phyloP scores from a whole-genome alignment of 2,329 filamentous ascomycete species.

The Phyllosticta citriasiana region DNA sequence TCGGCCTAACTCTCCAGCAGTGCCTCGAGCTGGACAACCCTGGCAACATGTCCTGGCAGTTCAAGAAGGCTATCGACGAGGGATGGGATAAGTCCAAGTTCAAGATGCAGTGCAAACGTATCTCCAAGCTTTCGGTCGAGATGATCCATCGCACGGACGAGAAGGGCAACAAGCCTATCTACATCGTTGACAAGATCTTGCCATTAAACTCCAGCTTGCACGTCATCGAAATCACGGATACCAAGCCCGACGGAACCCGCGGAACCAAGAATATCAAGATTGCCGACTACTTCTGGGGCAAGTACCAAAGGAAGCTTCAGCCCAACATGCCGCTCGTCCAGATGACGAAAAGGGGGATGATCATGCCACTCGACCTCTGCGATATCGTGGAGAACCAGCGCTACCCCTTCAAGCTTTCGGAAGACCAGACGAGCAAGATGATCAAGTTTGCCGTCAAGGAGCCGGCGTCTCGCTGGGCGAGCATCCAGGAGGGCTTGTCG shows the following conservation, averaged over 20 bases:
- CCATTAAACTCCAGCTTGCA: slow-evolving; percentile 33
- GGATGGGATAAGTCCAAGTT: slow-evolving; percentile 14
- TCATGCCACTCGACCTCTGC: slow-evolving; percentile 49
- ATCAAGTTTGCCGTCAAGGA: slow-evolving; percentile 85
- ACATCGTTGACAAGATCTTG: slow-evolving; percentile 42
- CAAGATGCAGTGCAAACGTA: slow-evolving; percentile 30
- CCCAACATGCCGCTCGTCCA: slow-evolving; percentile 46
- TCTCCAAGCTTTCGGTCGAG: slow-evolving; percentile 32
- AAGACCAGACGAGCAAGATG: slow-evolving; percentile 66
- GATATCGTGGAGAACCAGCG: slow-evolving; percentile 45
- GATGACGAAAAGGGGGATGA: slow-evolving; percentile 45
- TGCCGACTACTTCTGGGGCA: slow-evolving; percentile 43
- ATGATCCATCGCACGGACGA: slow-evolving; percentile 29
- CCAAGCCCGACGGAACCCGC: slow-evolving; percentile 43
- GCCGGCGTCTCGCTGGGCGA: slow-evolving; percentile 55
- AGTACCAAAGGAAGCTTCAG: slow-evolving; percentile 41
- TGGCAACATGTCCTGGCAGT: slow-evolving; percentile 13
- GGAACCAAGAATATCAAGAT: slow-evolving; percentile 41
- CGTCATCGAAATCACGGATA: slow-evolving; percentile 51
- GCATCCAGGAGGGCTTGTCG: slow-evolving; percentile 58
- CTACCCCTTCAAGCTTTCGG: slow-evolving; percentile 49
- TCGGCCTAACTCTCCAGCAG: slow-evolving; percentile 25
- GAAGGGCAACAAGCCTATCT: slow-evolving; percentile 27
- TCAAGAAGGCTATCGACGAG: slow-evolving; percentile 17
- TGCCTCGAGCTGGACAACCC: slow-evolving; percentile 19